These are phyloP conservation scores for Carex myosuroides DNA, from an alignment of 176 grass and related monocot species.

Conservation along the genomic window DNA sequence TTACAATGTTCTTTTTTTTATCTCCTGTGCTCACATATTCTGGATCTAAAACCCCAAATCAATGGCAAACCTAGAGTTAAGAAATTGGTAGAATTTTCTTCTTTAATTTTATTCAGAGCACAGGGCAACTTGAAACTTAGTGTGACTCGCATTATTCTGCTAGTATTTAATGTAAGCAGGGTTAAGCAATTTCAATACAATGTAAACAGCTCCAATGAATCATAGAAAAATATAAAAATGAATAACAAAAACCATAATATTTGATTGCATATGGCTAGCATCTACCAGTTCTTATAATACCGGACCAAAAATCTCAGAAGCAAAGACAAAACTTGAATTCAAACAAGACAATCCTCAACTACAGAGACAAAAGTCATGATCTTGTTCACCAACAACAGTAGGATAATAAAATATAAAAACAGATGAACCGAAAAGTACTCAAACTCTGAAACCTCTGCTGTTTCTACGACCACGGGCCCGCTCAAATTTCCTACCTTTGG, in stretches of 20 bases:
- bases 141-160: no score
- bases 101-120: no score
- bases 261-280: constrained; percentile 15
- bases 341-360: neutral
- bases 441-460: constrained; percentile 71
- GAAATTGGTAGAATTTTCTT: no score
- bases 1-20: no score
- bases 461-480: constrained; percentile 70
- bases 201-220: neutral
- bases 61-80: no score
- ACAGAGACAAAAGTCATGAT: neutral
- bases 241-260: constrained; percentile 9
- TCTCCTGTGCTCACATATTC: no score
- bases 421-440: neutral
- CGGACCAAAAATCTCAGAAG: constrained; percentile 18
- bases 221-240: neutral
- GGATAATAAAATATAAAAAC: constrained; percentile 19
- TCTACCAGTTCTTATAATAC: no score
- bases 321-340: neutral
- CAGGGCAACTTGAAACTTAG: no score
- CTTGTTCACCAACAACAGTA: constrained; percentile 12
- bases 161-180: no score
- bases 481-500: constrained; percentile 86
- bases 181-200: no score
- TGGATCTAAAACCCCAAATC: no score